Base-by-base conservation (phyloP, 108 stramenopile genomes). In the Conticribra guillardii region DNA sequence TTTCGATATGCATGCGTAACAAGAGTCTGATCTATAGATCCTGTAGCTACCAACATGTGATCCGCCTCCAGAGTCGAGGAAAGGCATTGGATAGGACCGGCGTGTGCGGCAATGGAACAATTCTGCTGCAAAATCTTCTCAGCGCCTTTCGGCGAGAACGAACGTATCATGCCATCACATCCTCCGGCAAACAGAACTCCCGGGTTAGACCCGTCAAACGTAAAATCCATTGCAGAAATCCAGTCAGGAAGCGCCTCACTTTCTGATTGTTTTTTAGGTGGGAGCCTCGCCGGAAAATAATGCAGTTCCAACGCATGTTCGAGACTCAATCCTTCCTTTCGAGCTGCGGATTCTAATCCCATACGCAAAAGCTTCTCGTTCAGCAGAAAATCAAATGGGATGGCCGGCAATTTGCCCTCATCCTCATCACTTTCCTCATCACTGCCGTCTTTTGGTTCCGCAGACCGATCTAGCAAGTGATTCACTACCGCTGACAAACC, bases 331-430 rank as follows among this genome's bases (percentile, higher is more conserved):
- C 89, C 90, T 37, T 84, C 63, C 54, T 82, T 85, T 18, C 94
- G 83, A 11, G 85, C 88, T 58, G 87, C 89, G 1, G 84, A 71
- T 52, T 90, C 89, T 4, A 95, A 78, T 0, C 79, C 74, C 21
- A 81, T 84, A 34, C 94, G 85, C 8, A 95, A 74, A 28, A 95
- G 70, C 56, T 84, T 75, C 29, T 86, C 79, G 41, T 81, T 83
- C 9, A 95, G 57, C 27, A 95, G 70, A 67, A 95, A 95, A 60
- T 95, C 94, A 71, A 95, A 95, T 32, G 84, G 71, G 1, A 89
- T 70, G 11, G 84, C 56, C 17, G 86, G 85, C 26, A 86, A 60
- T 57, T 65, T 71, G 7, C 74, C 80, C 27, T 69, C 60, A 31
- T 85, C 80, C 29, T 68, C 62, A 64, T 73, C 73, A 37, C 33